Evolutionary conservation across 805 yeast genomes (phyloP).

Genomic region (Priceomyces carsonii): DNA sequence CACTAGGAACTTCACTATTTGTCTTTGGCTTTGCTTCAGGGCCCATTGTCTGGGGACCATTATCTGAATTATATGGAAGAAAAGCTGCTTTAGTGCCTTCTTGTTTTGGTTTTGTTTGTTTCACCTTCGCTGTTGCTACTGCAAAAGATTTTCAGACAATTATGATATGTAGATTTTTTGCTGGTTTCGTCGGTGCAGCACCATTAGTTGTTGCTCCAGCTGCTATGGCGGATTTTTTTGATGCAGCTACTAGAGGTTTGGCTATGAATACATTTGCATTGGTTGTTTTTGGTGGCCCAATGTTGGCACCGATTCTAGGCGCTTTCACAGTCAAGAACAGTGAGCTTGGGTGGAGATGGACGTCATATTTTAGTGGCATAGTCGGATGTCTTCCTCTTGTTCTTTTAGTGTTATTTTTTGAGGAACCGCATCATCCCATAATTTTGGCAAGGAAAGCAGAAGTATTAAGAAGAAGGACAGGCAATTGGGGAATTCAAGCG

Average conservation of each 20-base stretch:
- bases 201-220: conserved; percentile 82
- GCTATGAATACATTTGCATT: conserved; percentile 69
- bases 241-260: conserved; percentile 61
- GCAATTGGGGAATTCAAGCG: conserved; percentile 28
- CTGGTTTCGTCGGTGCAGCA: conserved; percentile 78
- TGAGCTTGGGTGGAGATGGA: conserved; percentile 52
- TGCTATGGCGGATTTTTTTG: conserved; percentile 75
- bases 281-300: conserved; percentile 71
- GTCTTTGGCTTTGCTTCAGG: conserved; percentile 89
- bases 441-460: conserved; percentile 24
- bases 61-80: conserved; percentile 79
- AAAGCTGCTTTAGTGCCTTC: conserved; percentile 56
- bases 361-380: conserved; percentile 47
- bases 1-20: conserved; percentile 71
- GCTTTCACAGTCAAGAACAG: conserved; percentile 21
- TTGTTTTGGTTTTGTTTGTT: conserved; percentile 37
- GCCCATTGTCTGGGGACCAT: conserved; percentile 82
- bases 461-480: conserved; percentile 24
- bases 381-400: conserved; percentile 27
- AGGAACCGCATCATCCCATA: conserved; percentile 35
- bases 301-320: conserved; percentile 65
- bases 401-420: conserved; percentile 23
- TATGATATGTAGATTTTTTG: conserved; percentile 70
- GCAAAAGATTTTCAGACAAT: conserved; percentile 75
- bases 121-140: conserved; percentile 62